These are phyloP conservation scores for Pseudonitzschia delicatissima DNA, from an alignment of 108 stramenopile species.

Conservation along the genomic window DNA sequence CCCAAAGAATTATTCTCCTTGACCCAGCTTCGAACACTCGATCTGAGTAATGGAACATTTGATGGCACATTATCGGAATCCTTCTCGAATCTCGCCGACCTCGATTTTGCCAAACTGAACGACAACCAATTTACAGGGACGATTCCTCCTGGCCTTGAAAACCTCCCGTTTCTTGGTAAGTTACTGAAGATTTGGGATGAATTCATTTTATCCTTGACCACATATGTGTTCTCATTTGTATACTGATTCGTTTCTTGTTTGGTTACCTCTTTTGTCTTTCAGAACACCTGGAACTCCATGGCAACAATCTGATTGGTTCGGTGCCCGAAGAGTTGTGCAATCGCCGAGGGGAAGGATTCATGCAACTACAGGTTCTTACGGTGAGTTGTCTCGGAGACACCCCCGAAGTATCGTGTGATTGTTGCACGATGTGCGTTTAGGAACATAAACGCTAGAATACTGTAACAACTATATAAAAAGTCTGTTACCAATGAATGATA, in stretches of 20 bases:
- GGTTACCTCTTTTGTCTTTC: not conserved
- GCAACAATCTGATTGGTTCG: conserved; percentile 15
- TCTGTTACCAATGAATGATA: too few species aligned
- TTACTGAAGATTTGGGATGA: not conserved
- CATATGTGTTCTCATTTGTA: not conserved
- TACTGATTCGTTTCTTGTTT: not conserved
- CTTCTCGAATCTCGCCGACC: conserved; percentile 11
- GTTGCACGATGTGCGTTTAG: conserved; percentile 17
- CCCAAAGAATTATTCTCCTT: conserved; percentile 8
- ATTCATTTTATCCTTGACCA: not conserved
- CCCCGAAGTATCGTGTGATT: conserved; percentile 21
- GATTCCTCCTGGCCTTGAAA: conserved; percentile 13
- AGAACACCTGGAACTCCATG: conserved; percentile 15
- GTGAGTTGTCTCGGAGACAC: conserved; percentile 12
- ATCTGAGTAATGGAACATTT: conserved; percentile 12
- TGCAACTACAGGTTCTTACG: conserved; percentile 6
- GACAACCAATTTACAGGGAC: conserved; percentile 31
- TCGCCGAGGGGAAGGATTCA: not conserved
- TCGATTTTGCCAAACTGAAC: conserved; percentile 1
- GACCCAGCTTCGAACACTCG: conserved; percentile 7
- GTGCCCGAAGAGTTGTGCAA: conserved; percentile 19
- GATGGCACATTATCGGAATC: conserved; percentile 16
- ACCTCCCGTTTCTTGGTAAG: conserved; percentile 14
- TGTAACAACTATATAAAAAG: too few species aligned
- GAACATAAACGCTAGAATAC: too few species aligned